These are phyloP conservation scores for Chytriomyces sp. DNA, from an alignment of 192 early-diverging fungal species.

Conservation along the genomic window DNA sequence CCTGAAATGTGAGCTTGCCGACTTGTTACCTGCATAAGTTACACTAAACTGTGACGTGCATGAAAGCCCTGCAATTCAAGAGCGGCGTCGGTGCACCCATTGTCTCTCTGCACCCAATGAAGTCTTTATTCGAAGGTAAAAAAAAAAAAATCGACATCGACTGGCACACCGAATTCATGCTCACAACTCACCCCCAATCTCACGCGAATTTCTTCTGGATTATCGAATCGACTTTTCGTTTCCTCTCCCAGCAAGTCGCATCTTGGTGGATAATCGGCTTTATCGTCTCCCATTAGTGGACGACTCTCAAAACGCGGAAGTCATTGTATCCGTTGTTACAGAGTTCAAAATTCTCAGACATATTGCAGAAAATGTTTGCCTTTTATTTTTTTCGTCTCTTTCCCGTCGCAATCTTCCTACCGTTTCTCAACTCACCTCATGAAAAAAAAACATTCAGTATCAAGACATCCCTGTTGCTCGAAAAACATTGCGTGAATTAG, in stretches of 20 bases:
- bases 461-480: constrained; percentile 31
- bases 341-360: constrained; percentile 87
- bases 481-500: constrained; percentile 71
- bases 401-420: not conserved
- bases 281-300: constrained; percentile 92
- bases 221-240: not conserved
- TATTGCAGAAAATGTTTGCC: constrained; percentile 77
- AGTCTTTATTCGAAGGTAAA: constrained; percentile 78
- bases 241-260: constrained; percentile 60
- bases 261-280: constrained; percentile 80
- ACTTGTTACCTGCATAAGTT: constrained; percentile 55
- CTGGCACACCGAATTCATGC: too few species aligned
- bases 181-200: too few species aligned
- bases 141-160: too few species aligned
- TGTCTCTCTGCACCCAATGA: constrained; percentile 83
- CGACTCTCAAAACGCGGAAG: constrained; percentile 73
- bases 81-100: constrained; percentile 39
- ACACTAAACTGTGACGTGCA: not conserved
- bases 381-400: not conserved
- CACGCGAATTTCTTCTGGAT: constrained; percentile 18
- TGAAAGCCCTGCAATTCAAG: constrained; percentile 20
- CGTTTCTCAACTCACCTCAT: not conserved
- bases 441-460: constrained; percentile 4
- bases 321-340: constrained; percentile 90
- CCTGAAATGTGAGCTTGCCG: constrained; percentile 70